phyloP scores from a whole-genome alignment of 495 filamentous ascomycete genomes.

The Tetracladium marchalianum region DNA sequence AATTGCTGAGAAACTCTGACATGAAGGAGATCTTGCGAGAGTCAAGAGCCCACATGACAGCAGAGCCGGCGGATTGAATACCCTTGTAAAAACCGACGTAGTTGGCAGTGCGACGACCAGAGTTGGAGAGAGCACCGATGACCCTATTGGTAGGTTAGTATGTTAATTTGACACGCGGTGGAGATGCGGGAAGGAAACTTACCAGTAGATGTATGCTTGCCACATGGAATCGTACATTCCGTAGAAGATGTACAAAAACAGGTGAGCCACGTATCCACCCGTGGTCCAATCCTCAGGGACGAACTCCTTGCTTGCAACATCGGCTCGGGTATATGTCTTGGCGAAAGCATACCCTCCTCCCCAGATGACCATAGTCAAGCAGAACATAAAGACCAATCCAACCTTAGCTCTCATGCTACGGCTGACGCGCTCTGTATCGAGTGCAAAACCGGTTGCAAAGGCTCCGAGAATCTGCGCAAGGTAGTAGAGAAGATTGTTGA shows the following conservation, averaged over 20 bases:
- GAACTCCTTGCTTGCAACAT: slow-evolving; percentile 22
- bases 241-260: slow-evolving; percentile 92
- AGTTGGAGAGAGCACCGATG: slow-evolving; percentile 90
- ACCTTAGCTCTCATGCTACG: slow-evolving; percentile 68
- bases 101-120: slow-evolving; percentile 83
- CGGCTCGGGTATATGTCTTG: slow-evolving; percentile 44
- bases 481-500: slow-evolving; percentile 86
- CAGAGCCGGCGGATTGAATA: slow-evolving; percentile 89
- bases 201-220: slow-evolving; percentile 86
- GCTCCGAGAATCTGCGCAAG: slow-evolving; percentile 80
- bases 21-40: slow-evolving; percentile 52
- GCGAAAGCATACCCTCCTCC: slow-evolving; percentile 81
- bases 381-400: slow-evolving; percentile 54
- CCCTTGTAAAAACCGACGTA: slow-evolving; percentile 94
- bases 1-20: slow-evolving; percentile 23
- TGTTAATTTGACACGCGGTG: too few species aligned
- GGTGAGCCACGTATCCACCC: slow-evolving; percentile 61
- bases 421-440: slow-evolving; percentile 55
- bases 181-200: slow-evolving; percentile 21
- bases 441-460: slow-evolving; percentile 60
- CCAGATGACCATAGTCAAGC: slow-evolving; percentile 77
- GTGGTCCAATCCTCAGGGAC: slow-evolving; percentile 54
- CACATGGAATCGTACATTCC: slow-evolving; percentile 83
- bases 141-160: slow-evolving; percentile 43
- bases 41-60: slow-evolving; percentile 79